These are phyloP conservation scores for Vigna radiata DNA, from an alignment of 306 rosid species.

Conservation along the genomic window DNA sequence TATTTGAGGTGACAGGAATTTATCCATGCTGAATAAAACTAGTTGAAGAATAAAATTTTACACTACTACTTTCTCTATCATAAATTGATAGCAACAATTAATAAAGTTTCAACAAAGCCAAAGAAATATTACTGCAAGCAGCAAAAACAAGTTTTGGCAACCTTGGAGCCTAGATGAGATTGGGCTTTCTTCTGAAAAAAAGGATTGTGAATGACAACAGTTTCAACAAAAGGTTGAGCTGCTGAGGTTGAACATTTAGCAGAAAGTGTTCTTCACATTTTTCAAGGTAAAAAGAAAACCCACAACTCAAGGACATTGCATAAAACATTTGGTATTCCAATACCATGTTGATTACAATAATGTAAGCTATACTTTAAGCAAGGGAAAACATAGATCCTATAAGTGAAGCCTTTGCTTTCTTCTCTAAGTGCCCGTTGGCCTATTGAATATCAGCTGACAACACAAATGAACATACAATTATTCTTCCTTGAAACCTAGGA, in stretches of 20 bases:
- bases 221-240: constrained; percentile 13
- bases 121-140: constrained; percentile 11
- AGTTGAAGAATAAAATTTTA: constrained; percentile 29
- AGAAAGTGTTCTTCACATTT: background rate
- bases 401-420: constrained; percentile 19
- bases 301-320: background rate
- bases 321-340: background rate
- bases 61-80: constrained; percentile 12
- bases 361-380: background rate
- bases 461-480: constrained; percentile 8
- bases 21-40: constrained; percentile 20
- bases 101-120: constrained; percentile 1
- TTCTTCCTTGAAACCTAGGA: constrained; percentile 6
- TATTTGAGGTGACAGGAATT: constrained; percentile 32
- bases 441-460: constrained; percentile 21
- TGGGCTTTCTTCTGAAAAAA: background rate
- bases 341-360: constrained; percentile 1
- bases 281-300: background rate
- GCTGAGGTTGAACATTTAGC: constrained; percentile 13
- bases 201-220: constrained; percentile 13
- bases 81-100: constrained; percentile 27
- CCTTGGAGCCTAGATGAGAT: constrained; percentile 14
- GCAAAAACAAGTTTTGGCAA: constrained; percentile 1
- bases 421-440: constrained; percentile 3
- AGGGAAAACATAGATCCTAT: constrained; percentile 2